Percentiles rank a stretch among this genome's conserved stretches.
These are phyloP conservation scores for Pueraria montana DNA, from an alignment of 306 rosid species.

Conservation along the genomic window DNA sequence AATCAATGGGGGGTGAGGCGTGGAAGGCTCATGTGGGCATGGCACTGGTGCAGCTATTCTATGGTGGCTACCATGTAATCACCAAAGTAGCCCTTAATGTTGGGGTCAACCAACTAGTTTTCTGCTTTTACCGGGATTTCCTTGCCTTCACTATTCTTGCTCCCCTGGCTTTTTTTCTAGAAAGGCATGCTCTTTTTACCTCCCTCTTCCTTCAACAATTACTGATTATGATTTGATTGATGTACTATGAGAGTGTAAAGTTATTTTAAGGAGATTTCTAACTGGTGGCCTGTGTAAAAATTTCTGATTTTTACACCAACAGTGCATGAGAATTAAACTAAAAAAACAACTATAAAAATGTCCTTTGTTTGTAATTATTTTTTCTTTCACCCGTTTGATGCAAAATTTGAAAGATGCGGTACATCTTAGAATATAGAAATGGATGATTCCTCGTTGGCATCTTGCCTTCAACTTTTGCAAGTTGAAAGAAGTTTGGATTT, in stretches of 20 bases:
- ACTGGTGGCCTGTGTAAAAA: neutral
- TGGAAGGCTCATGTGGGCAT: constrained; percentile 77
- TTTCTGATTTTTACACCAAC: neutral
- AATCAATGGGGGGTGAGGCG: constrained; percentile 41
- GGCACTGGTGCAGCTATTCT: constrained; percentile 71
- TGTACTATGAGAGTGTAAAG: neutral
- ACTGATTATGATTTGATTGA: no score
- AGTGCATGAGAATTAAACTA: neutral
- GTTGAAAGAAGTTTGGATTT: neutral
- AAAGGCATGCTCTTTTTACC: constrained; percentile 58
- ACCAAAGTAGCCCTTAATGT: constrained; percentile 92
- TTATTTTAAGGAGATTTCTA: no score
- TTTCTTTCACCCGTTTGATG: neutral
- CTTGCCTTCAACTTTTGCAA: neutral
- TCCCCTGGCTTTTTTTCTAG: constrained; percentile 74
- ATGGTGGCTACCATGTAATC: constrained; percentile 93
- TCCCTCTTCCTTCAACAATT: neutral
- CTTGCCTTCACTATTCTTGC: constrained; percentile 74
- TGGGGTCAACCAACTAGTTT: constrained; percentile 86
- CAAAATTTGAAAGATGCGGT: neutral
- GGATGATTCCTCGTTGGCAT: neutral
- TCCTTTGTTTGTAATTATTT: neutral
- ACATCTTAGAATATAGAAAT: neutral
- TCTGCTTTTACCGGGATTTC: constrained; percentile 81
- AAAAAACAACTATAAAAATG: neutral